Evolutionary conservation across 2,329 filamentous ascomycete species (phyloP).

Genomic region (Ascochyta viciae-villosae): DNA sequence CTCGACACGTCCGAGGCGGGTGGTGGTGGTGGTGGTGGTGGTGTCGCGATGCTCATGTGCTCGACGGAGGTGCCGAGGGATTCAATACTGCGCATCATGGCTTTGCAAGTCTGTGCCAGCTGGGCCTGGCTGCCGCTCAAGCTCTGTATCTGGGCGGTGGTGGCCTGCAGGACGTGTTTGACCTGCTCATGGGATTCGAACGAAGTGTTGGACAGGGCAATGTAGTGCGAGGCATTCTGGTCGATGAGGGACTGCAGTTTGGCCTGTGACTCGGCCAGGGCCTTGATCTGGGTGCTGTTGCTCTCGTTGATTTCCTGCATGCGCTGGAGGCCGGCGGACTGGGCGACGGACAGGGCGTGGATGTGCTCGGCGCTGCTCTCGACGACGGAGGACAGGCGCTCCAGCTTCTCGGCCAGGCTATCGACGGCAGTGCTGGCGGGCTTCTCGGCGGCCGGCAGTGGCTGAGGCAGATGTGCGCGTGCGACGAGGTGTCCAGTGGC

Average conservation of each 20-base stretch:
- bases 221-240: slow-evolving; percentile 46
- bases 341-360: slow-evolving; percentile 42
- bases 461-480: slow-evolving; percentile 1
- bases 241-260: slow-evolving; percentile 40
- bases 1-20: slow-evolving; percentile 19
- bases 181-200: slow-evolving; percentile 42
- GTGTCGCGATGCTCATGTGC: slow-evolving; percentile 13
- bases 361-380: slow-evolving; percentile 43
- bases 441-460: slow-evolving; percentile 14
- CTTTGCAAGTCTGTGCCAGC: slow-evolving; percentile 37
- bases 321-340: slow-evolving; percentile 41
- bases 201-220: slow-evolving; percentile 42
- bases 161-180: slow-evolving; percentile 35
- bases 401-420: slow-evolving; percentile 33
- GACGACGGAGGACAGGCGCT: slow-evolving; percentile 37
- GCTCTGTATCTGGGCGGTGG: slow-evolving; percentile 37
- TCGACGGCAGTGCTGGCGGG: slow-evolving; percentile 28
- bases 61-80: slow-evolving; percentile 26
- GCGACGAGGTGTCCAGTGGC: slow-evolving; percentile 32
- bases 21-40: slow-evolving; percentile 6
- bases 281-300: slow-evolving; percentile 45
- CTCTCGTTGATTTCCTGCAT: slow-evolving; percentile 50
- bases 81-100: slow-evolving; percentile 41
- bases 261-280: slow-evolving; percentile 39
- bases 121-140: slow-evolving; percentile 39